Evolutionary conservation across 148 eudicot genomes (phyloP).

Genomic region (Camellia granthamiana): DNA sequence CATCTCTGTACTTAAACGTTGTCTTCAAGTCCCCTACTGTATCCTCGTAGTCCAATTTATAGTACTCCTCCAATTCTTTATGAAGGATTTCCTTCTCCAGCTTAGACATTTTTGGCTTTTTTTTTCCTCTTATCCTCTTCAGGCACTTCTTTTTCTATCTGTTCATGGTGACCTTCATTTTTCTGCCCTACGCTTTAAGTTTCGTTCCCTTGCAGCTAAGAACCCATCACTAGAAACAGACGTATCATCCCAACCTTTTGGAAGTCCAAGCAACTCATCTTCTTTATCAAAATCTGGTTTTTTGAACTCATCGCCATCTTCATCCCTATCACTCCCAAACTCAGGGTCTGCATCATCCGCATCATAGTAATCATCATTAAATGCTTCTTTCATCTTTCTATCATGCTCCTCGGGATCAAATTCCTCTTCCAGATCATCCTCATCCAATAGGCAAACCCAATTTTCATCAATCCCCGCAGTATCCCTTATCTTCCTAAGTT

Average conservation of each 20-base stretch:
- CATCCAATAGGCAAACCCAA: slow-evolving; percentile 39
- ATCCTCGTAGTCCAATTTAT: slow-evolving; percentile 87
- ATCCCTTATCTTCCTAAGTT: slow-evolving; percentile 59
- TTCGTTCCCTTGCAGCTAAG: slow-evolving; percentile 44
- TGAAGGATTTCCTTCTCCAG: slow-evolving; percentile 51
- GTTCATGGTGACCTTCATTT: slow-evolving; percentile 20
- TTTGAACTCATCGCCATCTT: slow-evolving; percentile 48
- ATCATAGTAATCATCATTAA: slow-evolving; percentile 62
- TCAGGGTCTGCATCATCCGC: slow-evolving; percentile 73
- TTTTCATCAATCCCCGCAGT: slow-evolving; percentile 60
- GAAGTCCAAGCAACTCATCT: slow-evolving; percentile 86
- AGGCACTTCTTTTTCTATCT: slow-evolving; percentile 21
- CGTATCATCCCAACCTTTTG: slow-evolving; percentile 69
- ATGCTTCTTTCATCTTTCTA: slow-evolving; percentile 69
- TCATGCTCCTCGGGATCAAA: slow-evolving; percentile 83
- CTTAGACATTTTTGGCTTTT: slow-evolving; percentile 44
- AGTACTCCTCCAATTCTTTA: slow-evolving; percentile 69
- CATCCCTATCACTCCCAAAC: slow-evolving; percentile 60
- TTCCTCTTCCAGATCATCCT: slow-evolving; percentile 81
- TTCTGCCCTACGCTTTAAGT: slow-evolving; percentile 33
- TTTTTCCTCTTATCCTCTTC: slow-evolving; percentile 51
- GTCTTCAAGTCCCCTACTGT: slow-evolving; percentile 86
- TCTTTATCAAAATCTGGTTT: slow-evolving; percentile 90
- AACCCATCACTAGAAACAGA: slow-evolving; percentile 57
- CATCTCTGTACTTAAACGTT: slow-evolving; percentile 72